Evolutionary conservation across 306 rosid species (phyloP).

Genomic region (Trifolium fragiferum): DNA sequence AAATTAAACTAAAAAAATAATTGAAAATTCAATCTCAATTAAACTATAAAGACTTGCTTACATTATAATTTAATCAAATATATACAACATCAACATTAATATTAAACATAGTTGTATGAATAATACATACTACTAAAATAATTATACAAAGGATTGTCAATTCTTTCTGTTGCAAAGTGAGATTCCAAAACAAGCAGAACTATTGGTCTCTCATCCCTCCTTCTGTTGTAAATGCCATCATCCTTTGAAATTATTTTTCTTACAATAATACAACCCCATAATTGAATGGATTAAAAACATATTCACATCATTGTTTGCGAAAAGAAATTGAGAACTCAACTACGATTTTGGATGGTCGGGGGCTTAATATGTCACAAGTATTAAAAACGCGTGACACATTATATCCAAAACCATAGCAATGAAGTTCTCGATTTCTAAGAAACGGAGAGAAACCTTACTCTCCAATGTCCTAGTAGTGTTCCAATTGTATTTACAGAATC

Average conservation of each 20-base stretch:
- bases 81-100: neutral
- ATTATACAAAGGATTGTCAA: too few relatives aligned
- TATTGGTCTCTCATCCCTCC: conserved; percentile 1
- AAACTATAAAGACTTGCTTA: neutral
- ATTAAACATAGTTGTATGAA: conserved; percentile 30
- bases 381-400: neutral
- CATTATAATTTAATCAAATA: conserved; percentile 12
- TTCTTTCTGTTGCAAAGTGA: too few relatives aligned
- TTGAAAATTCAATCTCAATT: too few relatives aligned
- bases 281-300: conserved; percentile 33
- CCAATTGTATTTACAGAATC: conserved; percentile 48
- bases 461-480: conserved; percentile 18
- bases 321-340: neutral
- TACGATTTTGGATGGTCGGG: neutral
- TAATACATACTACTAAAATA: neutral
- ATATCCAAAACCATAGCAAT: neutral
- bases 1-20: too few relatives aligned
- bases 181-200: conserved; percentile 31
- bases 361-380: neutral
- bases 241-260: conserved; percentile 32
- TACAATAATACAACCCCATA: conserved; percentile 26
- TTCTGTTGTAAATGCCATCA: conserved; percentile 6
- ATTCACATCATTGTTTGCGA: neutral
- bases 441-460: neutral
- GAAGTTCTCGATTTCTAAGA: neutral